phyloP scores from a whole-genome alignment of 2,329 filamentous ascomycete genomes.

The Fonsecaea multimorphosa region DNA sequence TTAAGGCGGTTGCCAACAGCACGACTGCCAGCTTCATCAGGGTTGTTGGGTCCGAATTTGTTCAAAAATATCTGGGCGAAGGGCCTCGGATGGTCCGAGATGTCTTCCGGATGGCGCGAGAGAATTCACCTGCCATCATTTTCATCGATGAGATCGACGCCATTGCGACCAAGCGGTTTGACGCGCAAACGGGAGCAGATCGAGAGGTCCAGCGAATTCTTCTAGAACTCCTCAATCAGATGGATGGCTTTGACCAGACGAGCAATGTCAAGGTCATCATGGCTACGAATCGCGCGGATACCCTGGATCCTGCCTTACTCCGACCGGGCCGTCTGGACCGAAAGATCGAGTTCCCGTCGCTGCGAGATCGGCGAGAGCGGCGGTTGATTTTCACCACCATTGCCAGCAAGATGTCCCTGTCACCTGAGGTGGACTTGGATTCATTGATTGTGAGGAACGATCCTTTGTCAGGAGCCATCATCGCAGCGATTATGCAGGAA shows the following conservation, averaged over 20 bases:
- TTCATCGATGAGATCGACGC: slow-evolving; percentile 99
- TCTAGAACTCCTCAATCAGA: slow-evolving; percentile 96
- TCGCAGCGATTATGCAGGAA: slow-evolving; percentile 99
- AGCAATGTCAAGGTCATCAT: slow-evolving; percentile 99
- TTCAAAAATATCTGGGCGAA: slow-evolving; percentile 98
- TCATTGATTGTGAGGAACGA: slow-evolving; percentile 96
- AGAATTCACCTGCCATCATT: slow-evolving; percentile 98
- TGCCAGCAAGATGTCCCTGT: slow-evolving; percentile 93
- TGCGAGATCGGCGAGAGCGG: slow-evolving; percentile 91
- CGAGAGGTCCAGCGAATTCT: slow-evolving; percentile 98
- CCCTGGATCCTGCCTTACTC: slow-evolving; percentile 90
- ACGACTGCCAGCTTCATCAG: slow-evolving; percentile 98
- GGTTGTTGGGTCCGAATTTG: slow-evolving; percentile 96
- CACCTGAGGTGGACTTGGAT: slow-evolving; percentile 94
- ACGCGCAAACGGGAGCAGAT: slow-evolving; percentile 96
- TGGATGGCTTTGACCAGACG: slow-evolving; percentile 99
- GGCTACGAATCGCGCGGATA: slow-evolving; percentile 98
- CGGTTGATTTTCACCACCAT: slow-evolving; percentile 98
- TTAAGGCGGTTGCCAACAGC: slow-evolving; percentile 98
- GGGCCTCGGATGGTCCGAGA: slow-evolving; percentile 98
- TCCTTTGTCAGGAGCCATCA: slow-evolving; percentile 90
- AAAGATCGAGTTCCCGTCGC: slow-evolving; percentile 98
- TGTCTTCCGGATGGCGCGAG: slow-evolving; percentile 97
- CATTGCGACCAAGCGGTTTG: slow-evolving; percentile 98
- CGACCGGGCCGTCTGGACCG: slow-evolving; percentile 93